Conservation (phyloP, 495 filamentous ascomycete species). For the Hyaloscypha finlandica region DNA sequence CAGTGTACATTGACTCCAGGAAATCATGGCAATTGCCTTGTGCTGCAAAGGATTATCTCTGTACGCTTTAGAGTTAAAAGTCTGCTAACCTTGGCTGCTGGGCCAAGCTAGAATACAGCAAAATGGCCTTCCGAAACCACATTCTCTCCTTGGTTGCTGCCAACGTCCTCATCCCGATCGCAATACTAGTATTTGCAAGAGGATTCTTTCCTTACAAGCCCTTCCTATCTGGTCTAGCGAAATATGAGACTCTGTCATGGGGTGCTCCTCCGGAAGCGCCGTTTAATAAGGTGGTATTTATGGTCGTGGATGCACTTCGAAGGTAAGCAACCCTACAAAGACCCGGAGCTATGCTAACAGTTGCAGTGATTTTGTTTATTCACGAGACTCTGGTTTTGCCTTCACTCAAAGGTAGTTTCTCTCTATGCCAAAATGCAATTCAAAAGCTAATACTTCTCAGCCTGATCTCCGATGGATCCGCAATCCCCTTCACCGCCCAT, state of each 20-base stretch:
- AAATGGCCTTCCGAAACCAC: slow-evolving; percentile 24
- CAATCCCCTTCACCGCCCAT: slow-evolving; percentile 92
- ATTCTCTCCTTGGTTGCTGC: slow-evolving; percentile 52
- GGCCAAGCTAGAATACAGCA: slow-evolving; percentile 1
- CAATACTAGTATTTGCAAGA: slow-evolving; percentile 79
- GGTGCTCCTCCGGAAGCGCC: slow-evolving; percentile 56
- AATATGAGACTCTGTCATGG: slow-evolving; percentile 53
- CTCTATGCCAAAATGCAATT: neutral
- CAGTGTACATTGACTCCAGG: neutral
- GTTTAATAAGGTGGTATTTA: slow-evolving; percentile 92
- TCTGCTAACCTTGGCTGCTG: slow-evolving; percentile 14
- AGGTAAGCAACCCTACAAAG: slow-evolving; percentile 55
- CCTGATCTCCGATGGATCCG: slow-evolving; percentile 77
- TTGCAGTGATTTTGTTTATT: slow-evolving; percentile 90
- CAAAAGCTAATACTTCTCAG: slow-evolving; percentile 47
- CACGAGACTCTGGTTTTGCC: slow-evolving; percentile 73
- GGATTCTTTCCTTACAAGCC: slow-evolving; percentile 99
- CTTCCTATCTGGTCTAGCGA: slow-evolving; percentile 79
- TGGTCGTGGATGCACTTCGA: slow-evolving; percentile 94
- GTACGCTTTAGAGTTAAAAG: neutral
- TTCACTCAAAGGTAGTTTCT: slow-evolving; percentile 81
- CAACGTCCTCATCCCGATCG: slow-evolving; percentile 76
- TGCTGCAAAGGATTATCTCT: neutral
- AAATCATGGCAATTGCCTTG: slow-evolving; percentile 21
- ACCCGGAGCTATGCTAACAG: slow-evolving; percentile 16